These are phyloP conservation scores for Penicillium sp. DNA, from an alignment of 2,329 filamentous ascomycete genomes.

Conservation along the genomic window DNA sequence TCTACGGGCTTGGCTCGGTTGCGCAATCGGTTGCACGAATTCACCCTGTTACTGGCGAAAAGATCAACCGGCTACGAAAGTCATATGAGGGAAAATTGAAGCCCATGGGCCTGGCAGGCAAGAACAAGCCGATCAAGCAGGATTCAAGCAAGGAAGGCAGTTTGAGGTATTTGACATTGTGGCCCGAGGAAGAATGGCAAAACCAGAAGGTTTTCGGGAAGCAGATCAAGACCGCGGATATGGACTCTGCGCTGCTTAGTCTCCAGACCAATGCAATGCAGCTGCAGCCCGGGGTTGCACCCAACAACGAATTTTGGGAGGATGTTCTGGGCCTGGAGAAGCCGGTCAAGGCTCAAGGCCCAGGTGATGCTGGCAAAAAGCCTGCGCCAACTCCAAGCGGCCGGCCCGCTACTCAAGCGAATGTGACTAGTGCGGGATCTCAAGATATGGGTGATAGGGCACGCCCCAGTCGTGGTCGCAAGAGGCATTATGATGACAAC, in stretches of 20 bases:
- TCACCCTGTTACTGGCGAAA: conserved; percentile 64
- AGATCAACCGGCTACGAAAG: conserved; percentile 63
- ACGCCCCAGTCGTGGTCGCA: conserved; percentile 49
- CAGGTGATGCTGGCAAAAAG: conserved; percentile 36
- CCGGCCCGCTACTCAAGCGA: conserved; percentile 30
- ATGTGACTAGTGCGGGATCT: conserved; percentile 27
- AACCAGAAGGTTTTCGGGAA: conserved; percentile 52
- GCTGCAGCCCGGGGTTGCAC: conserved; percentile 48
- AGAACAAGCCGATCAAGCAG: conserved; percentile 51
- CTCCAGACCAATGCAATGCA: conserved; percentile 49
- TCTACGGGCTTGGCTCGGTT: conserved; percentile 59
- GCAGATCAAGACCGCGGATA: conserved; percentile 46
- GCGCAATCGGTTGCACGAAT: conserved; percentile 60
- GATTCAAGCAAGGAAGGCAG: conserved; percentile 42
- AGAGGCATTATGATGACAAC: conserved; percentile 54
- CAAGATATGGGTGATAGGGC: conserved; percentile 36
- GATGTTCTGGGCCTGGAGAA: conserved; percentile 52
- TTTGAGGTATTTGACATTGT: conserved; percentile 46
- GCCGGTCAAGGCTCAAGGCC: conserved; percentile 36
- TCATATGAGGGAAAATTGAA: conserved; percentile 56
- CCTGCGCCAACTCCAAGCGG: conserved; percentile 23
- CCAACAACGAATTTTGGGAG: conserved; percentile 52
- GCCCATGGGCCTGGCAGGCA: conserved; percentile 47
- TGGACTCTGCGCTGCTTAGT: conserved; percentile 44
- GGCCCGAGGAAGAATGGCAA: conserved; percentile 54